Conservation (phyloP, 768 basidiomycete species). For the Fomitopsis serialis region DNA sequence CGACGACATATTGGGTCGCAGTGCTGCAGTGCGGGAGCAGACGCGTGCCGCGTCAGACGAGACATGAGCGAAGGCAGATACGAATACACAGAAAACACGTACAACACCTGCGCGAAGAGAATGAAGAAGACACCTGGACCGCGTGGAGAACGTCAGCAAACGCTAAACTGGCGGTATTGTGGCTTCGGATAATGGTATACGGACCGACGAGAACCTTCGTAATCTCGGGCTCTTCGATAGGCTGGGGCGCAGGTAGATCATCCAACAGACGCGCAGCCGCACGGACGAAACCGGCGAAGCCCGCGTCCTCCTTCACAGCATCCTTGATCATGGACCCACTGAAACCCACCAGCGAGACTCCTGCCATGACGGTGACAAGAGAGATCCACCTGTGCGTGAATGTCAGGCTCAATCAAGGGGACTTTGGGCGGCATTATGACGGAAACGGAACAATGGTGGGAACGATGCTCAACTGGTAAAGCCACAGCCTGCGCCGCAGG, state of each 20-base stretch:
- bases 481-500: slow-evolving; percentile 76
- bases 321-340: slow-evolving; percentile 87
- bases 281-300: slow-evolving; percentile 6
- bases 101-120: slow-evolving; percentile 94
- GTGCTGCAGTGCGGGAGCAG: no score
- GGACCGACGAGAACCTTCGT: slow-evolving; percentile 70
- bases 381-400: slow-evolving; percentile 71
- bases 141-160: slow-evolving; percentile 6
- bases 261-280: slow-evolving; percentile 26
- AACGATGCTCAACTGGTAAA: slow-evolving; percentile 66
- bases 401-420: slow-evolving; percentile 3
- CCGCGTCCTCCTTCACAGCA: slow-evolving; percentile 40
- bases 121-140: slow-evolving; percentile 82
- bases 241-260: slow-evolving; percentile 33
- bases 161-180: slow-evolving; percentile 1
- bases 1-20: slow-evolving; percentile 89
- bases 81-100: slow-evolving; percentile 27
- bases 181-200: slow-evolving; percentile 15
- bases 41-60: neutral
- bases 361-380: slow-evolving; percentile 81
- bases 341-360: slow-evolving; percentile 80
- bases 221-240: slow-evolving; percentile 54
- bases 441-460: slow-evolving; percentile 10
- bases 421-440: slow-evolving; percentile 2
- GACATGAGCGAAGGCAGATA: slow-evolving; percentile 2